These are phyloP conservation scores for Arabis hirsuta DNA, from an alignment of 345 rosid genomes.

Conservation along the genomic window DNA sequence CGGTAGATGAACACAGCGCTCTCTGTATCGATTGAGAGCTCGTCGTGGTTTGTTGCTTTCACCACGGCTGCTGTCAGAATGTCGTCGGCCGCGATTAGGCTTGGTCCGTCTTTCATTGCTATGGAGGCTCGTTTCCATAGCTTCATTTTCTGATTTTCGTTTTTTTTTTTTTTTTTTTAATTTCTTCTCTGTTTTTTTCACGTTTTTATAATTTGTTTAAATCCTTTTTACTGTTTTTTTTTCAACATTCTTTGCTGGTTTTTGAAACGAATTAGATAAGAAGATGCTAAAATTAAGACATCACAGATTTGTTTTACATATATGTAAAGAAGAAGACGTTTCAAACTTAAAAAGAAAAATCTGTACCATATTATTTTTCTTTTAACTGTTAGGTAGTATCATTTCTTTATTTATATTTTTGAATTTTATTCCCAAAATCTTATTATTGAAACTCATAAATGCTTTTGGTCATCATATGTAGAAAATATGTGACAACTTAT, in stretches of 20 bases:
- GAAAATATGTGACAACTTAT: no score
- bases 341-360: no score
- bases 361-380: no score
- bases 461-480: no score
- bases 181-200: conserved; percentile 23
- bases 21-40: conserved; percentile 58
- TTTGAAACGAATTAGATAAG: conserved; percentile 10
- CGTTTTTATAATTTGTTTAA: neutral
- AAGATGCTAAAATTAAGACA: conserved; percentile 33
- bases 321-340: no score
- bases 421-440: no score
- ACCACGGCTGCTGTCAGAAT: conserved; percentile 67
- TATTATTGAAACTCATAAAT: no score
- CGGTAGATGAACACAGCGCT: conserved; percentile 57
- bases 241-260: neutral
- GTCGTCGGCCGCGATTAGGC: conserved; percentile 54
- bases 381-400: no score
- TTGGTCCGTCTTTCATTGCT: conserved; percentile 66
- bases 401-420: no score
- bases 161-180: neutral
- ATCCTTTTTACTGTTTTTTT: neutral
- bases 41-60: conserved; percentile 81
- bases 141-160: conserved; percentile 44
- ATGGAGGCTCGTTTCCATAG: conserved; percentile 69
- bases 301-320: conserved; percentile 3